Evolutionary conservation across 805 yeast species (phyloP).

Genomic region (Ogataea nitratoaversa): DNA sequence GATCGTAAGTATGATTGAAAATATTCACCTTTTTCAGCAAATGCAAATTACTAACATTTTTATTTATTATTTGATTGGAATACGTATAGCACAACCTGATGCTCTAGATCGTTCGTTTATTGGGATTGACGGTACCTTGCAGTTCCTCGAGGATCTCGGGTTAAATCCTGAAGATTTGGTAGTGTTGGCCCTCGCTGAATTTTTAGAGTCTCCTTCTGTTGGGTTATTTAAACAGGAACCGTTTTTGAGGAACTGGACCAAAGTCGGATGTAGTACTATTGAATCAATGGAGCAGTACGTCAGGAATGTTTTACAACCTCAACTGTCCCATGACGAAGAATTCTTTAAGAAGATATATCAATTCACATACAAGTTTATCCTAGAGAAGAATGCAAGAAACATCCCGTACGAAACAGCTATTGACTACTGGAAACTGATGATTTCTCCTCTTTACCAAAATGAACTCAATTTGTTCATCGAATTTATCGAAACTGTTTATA

Average conservation of each 20-base stretch:
- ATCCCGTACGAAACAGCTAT: slow-evolving; percentile 58
- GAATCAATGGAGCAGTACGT: slow-evolving; percentile 45
- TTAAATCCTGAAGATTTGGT: slow-evolving; percentile 71
- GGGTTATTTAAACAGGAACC: slow-evolving; percentile 52
- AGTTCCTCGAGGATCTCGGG: slow-evolving; percentile 61
- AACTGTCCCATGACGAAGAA: slow-evolving; percentile 32
- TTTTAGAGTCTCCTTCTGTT: slow-evolving; percentile 59
- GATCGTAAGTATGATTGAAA: slow-evolving; percentile 23
- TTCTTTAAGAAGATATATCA: slow-evolving; percentile 59
- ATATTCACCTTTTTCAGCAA: no score
- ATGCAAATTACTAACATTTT: no score
- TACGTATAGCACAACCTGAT: slow-evolving; percentile 16
- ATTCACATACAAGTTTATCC: slow-evolving; percentile 63
- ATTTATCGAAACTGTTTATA: slow-evolving; percentile 43
- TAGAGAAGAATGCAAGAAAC: slow-evolving; percentile 56
- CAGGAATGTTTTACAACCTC: slow-evolving; percentile 26
- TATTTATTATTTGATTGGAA: no score
- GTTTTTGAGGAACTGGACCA: slow-evolving; percentile 59
- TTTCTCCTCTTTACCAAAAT: slow-evolving; percentile 31
- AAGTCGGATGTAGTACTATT: slow-evolving; percentile 28
- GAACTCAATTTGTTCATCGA: slow-evolving; percentile 51
- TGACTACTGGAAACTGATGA: slow-evolving; percentile 73
- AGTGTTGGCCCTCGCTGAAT: slow-evolving; percentile 66
- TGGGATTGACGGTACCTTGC: slow-evolving; percentile 75
- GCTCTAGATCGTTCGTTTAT: slow-evolving; percentile 36